Evolutionary conservation across 148 eudicot genomes (phyloP), one percentile per base, ranked within the genome.

Genomic region (Rheum nobile): DNA sequence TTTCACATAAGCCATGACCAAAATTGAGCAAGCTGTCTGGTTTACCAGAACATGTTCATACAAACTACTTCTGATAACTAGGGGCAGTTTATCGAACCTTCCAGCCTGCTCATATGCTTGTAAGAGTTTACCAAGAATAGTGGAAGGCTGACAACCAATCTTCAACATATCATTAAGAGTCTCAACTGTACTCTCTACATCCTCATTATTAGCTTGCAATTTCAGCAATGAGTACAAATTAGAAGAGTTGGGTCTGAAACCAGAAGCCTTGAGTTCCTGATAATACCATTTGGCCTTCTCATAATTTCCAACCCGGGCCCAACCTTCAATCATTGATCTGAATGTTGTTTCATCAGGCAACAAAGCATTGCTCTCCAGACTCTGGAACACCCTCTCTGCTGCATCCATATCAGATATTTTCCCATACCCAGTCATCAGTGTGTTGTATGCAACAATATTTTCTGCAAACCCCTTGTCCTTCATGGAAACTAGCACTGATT

Each of bases 251-350:
- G 98, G 98, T 47, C 67, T 77, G 76, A 84, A 88, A 26, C 93
- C 91, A 74, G 80, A 76, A 39, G 37, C 74, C 84, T 82, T 89
- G 67, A 94, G 91, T 75, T 81, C 80, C 70, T 72, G 72, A 80
- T 88, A 90, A 78, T 84, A 91, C 86, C 86, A 74, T 29, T 82
- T 71, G 39, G 89, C 91, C 81, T 81, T 84, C 75, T 83, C 73
- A 50, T 87, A 84, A 75, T 85, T 85, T 46, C 86, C 82, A 16
- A 75, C 86, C 78, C 93, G 79, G 70, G 96, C 93, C 96, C 97
- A 94, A 52, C 98, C 98, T 88, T 94, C 98, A 72, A 94, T 81
- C 93, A 94, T 88, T n/a, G 97, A 89, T 82, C 98, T 87, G 77
- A 85, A 91, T 32, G 97, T 88, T 55, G 91, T 83, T 84, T 91